These are phyloP conservation scores for Astrothelium subdiscretum DNA, from an alignment of 495 filamentous ascomycete genomes.

Conservation along the genomic window DNA sequence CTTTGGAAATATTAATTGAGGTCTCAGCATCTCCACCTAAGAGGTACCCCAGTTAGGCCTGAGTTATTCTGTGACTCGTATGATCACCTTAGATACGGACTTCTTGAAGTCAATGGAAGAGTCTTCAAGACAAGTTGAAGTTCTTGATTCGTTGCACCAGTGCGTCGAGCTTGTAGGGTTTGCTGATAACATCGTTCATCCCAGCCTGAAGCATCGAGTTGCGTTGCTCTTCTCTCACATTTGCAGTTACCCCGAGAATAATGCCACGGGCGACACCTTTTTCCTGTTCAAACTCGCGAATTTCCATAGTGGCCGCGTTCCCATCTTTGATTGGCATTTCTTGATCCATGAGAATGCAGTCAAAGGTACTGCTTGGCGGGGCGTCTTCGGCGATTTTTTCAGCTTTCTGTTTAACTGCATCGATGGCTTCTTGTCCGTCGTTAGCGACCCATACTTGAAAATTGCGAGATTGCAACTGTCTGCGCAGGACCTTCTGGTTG, in stretches of 20 bases:
- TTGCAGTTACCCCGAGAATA: slow-evolving; percentile 25
- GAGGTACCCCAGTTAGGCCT: too few species aligned
- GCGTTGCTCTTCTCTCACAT: slow-evolving; percentile 22
- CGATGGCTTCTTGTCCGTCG: slow-evolving; percentile 25
- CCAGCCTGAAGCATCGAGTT: slow-evolving; percentile 20
- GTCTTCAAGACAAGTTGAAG: too few species aligned
- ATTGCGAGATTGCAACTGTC: slow-evolving; percentile 18
- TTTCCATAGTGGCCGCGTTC: slow-evolving; percentile 14
- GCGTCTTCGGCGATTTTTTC: neutral
- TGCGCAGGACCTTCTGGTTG: slow-evolving; percentile 24
- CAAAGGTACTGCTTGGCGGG: slow-evolving; percentile 4
- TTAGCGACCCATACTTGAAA: slow-evolving; percentile 24
- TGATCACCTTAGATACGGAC: too few species aligned
- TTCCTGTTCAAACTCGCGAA: slow-evolving; percentile 18
- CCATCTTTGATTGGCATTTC: slow-evolving; percentile 30
- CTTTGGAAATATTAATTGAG: too few species aligned
- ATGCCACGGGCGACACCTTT: slow-evolving; percentile 7
- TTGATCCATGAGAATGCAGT: slow-evolving; percentile 26
- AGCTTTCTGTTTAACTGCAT: slow-evolving; percentile 11
- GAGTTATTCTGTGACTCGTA: too few species aligned
- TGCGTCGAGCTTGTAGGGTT: slow-evolving; percentile 16
- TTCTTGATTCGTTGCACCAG: slow-evolving; percentile 10
- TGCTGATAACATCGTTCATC: slow-evolving; percentile 21
- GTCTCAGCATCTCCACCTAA: too few species aligned
- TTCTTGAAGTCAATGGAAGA: too few species aligned